phyloP scores from a whole-genome alignment of 2,329 filamentous ascomycete genomes.

The Penicillium sp. region DNA sequence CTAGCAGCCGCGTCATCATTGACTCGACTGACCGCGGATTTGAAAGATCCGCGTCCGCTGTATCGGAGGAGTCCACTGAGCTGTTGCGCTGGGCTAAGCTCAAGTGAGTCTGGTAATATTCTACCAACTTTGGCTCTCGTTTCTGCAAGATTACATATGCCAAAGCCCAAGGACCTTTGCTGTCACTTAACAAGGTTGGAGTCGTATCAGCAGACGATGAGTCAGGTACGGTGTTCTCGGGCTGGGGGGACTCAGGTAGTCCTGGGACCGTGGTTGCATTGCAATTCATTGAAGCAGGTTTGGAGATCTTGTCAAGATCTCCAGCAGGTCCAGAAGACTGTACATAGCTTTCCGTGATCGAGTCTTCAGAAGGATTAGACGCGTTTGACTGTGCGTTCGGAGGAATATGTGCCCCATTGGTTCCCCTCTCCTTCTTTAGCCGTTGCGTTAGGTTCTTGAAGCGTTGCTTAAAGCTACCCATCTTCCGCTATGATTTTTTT shows the following conservation, averaged over 20 bases:
- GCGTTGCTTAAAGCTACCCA: not conserved
- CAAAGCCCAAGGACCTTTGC: not conserved
- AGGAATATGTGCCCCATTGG: not conserved
- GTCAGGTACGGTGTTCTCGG: not conserved
- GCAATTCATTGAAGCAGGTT: not conserved
- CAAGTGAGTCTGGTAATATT: not conserved
- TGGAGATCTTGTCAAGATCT: not conserved
- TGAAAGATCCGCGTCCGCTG: not conserved
- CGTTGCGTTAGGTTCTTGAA: not conserved
- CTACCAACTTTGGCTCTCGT: not conserved
- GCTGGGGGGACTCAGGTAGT: not conserved
- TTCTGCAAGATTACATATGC: not conserved
- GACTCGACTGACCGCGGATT: not conserved
- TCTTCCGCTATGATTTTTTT: not conserved
- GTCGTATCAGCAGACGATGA: not conserved
- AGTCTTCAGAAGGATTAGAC: not conserved
- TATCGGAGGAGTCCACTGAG: not conserved
- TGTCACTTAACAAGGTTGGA: not conserved
- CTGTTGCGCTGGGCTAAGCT: not conserved
- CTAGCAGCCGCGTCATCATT: not conserved
- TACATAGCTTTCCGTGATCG: not conserved
- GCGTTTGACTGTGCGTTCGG: not conserved
- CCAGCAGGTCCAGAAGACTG: not conserved
- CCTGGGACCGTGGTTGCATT: not conserved
- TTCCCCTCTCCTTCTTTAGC: not conserved